A percentile compares a stretch with the other conserved stretches of the same genome.
Conservation (phyloP, 2,329 filamentous ascomycete species). For the Periconia sp. region DNA sequence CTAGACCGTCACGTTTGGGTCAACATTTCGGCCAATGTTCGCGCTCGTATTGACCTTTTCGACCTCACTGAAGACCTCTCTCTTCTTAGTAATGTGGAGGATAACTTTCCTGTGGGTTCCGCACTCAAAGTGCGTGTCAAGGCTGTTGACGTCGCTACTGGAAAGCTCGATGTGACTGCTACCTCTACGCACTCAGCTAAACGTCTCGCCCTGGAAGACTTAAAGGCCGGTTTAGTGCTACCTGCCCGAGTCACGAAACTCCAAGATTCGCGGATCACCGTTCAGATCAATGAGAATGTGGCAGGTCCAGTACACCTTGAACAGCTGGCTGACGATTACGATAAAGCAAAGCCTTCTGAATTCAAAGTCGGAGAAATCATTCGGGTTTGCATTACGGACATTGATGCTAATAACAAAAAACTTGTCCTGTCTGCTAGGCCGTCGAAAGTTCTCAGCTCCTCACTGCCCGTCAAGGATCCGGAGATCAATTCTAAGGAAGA, state of each 20-base stretch:
- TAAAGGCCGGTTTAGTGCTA: slow-evolving; percentile 81
- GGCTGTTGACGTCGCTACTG: slow-evolving; percentile 72
- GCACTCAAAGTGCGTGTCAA: slow-evolving; percentile 82
- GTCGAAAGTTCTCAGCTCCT: slow-evolving; percentile 87
- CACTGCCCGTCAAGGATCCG: slow-evolving; percentile 77
- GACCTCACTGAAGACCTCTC: slow-evolving; percentile 89
- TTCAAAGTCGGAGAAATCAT: slow-evolving; percentile 86
- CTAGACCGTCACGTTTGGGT: slow-evolving; percentile 84
- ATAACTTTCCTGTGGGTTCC: slow-evolving; percentile 88
- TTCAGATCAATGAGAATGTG: slow-evolving; percentile 82
- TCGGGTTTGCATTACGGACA: slow-evolving; percentile 80
- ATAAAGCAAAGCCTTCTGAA: slow-evolving; percentile 74
- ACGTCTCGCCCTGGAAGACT: slow-evolving; percentile 69
- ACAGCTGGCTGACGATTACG: slow-evolving; percentile 86
- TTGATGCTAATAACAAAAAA: slow-evolving; percentile 85
- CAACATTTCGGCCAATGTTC: slow-evolving; percentile 85
- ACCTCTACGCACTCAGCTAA: slow-evolving; percentile 64
- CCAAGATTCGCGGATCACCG: slow-evolving; percentile 80
- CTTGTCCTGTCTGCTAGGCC: slow-evolving; percentile 81
- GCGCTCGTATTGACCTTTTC: slow-evolving; percentile 80
- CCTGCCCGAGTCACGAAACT: slow-evolving; percentile 85
- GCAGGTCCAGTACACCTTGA: slow-evolving; percentile 81
- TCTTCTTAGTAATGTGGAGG: slow-evolving; percentile 73
- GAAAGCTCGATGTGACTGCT: slow-evolving; percentile 83
- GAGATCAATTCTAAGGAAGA: slow-evolving; percentile 77